These are phyloP conservation scores for Elasticomyces elasticus DNA, from an alignment of 495 filamentous ascomycete species.

Conservation along the genomic window DNA sequence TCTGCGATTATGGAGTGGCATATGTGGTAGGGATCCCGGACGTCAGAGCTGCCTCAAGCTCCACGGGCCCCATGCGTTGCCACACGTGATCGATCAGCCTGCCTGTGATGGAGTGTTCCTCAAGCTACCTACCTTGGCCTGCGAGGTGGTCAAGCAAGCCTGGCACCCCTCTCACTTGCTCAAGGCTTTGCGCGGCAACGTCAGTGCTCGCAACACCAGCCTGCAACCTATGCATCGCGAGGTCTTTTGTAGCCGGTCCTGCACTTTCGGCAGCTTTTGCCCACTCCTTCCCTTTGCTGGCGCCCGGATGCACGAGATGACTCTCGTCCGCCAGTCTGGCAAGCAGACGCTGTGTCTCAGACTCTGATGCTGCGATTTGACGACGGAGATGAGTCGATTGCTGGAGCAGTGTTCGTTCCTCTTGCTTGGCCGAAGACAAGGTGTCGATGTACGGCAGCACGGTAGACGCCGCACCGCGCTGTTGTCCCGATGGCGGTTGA, in stretches of 20 bases:
- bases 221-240: background rate
- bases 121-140: background rate
- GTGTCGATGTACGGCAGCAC: conserved; percentile 10
- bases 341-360: conserved; percentile 18
- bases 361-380: conserved; percentile 23
- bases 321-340: conserved; percentile 29
- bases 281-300: conserved; percentile 14
- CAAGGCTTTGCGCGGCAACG: background rate
- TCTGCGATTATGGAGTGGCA: background rate
- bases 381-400: conserved; percentile 15
- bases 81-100: no score
- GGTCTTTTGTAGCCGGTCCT: background rate
- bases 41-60: background rate
- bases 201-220: background rate
- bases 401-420: conserved; percentile 13
- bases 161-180: background rate
- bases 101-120: background rate
- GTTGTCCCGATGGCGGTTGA: background rate
- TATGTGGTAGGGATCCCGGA: no score
- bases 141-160: background rate
- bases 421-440: conserved; percentile 7
- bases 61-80: no score
- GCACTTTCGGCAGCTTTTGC: conserved; percentile 15
- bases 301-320: conserved; percentile 27
- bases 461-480: background rate